Evolutionary conservation across 768 basidiomycete species (phyloP).

Genomic region (Brasilioporus rufonigricans): DNA sequence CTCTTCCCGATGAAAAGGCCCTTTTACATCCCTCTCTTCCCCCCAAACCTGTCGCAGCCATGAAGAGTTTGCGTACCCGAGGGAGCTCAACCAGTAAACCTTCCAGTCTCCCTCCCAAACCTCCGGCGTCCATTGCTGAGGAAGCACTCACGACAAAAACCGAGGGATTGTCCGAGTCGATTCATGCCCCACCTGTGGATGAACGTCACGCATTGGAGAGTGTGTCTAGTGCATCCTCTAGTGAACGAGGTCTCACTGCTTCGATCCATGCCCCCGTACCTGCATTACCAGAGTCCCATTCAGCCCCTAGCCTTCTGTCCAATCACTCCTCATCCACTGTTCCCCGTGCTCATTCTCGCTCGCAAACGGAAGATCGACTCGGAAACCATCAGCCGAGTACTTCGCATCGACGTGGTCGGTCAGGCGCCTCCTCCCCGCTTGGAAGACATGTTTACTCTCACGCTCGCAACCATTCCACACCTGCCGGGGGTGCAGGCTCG

Average conservation of each 20-base stretch:
- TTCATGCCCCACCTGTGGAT: slow-evolving; percentile 20
- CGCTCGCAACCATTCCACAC: slow-evolving; percentile 64
- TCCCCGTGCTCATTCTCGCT: slow-evolving; percentile 45
- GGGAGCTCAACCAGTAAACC: slow-evolving; percentile 13
- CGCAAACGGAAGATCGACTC: slow-evolving; percentile 55
- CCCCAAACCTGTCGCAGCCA: slow-evolving; percentile 39
- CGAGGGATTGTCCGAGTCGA: slow-evolving; percentile 28
- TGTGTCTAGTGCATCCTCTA: slow-evolving; percentile 18
- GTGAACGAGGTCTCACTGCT: slow-evolving; percentile 40
- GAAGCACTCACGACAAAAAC: slow-evolving; percentile 12
- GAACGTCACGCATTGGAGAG: slow-evolving; percentile 20
- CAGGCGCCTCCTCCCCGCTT: slow-evolving; percentile 45
- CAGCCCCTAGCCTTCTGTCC: slow-evolving; percentile 35
- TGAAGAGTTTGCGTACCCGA: slow-evolving; percentile 14
- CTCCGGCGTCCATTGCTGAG: neutral
- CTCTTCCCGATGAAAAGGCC: slow-evolving; percentile 16
- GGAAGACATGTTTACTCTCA: slow-evolving; percentile 37
- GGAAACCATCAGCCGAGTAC: slow-evolving; percentile 31
- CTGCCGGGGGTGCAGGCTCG: slow-evolving; percentile 37
- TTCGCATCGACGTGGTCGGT: slow-evolving; percentile 38
- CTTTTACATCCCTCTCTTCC: slow-evolving; percentile 47
- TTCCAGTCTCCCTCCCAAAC: slow-evolving; percentile 15
- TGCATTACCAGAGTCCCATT: slow-evolving; percentile 37
- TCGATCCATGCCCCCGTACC: slow-evolving; percentile 57
- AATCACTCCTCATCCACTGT: slow-evolving; percentile 27